These are phyloP conservation scores for Wickerhamiella kurtzmanii DNA, from an alignment of 805 yeast genomes.

Conservation along the genomic window DNA sequence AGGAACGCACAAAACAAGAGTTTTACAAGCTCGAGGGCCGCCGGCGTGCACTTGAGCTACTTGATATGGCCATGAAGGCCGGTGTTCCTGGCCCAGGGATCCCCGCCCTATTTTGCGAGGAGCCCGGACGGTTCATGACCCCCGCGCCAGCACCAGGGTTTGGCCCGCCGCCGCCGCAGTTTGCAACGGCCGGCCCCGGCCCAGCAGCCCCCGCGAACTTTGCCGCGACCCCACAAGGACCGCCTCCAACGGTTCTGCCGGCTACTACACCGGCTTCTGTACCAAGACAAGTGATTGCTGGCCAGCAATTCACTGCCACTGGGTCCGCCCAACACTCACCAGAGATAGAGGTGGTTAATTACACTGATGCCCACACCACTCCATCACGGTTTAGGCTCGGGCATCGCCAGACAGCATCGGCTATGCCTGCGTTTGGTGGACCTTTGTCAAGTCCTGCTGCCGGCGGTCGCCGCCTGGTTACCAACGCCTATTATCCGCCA, in stretches of 20 bases:
- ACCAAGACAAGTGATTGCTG: conserved; percentile 15
- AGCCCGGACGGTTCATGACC: conserved; percentile 10
- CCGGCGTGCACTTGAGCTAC: conserved; percentile 44
- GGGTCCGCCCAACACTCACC: no score
- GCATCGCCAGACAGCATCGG: conserved; percentile 17
- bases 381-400: conserved; percentile 15
- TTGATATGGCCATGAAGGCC: conserved; percentile 45
- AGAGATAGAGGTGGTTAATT: conserved; percentile 16
- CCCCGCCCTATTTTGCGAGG: conserved; percentile 41
- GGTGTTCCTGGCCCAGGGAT: conserved; percentile 54
- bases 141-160: not conserved
- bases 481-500: conserved; percentile 8
- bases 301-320: no score
- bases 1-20: conserved; percentile 74
- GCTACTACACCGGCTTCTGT: conserved; percentile 14
- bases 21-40: conserved; percentile 53
- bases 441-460: conserved; percentile 4
- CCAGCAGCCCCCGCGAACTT: not conserved
- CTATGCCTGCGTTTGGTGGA: conserved; percentile 14
- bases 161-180: conserved; percentile 7
- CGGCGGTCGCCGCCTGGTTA: conserved; percentile 7
- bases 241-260: conserved; percentile 13
- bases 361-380: conserved; percentile 13
- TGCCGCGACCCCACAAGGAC: no score
- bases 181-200: conserved; percentile 3